Conservation (phyloP, 768 basidiomycete species). For the Pulveroboletus sp. region DNA sequence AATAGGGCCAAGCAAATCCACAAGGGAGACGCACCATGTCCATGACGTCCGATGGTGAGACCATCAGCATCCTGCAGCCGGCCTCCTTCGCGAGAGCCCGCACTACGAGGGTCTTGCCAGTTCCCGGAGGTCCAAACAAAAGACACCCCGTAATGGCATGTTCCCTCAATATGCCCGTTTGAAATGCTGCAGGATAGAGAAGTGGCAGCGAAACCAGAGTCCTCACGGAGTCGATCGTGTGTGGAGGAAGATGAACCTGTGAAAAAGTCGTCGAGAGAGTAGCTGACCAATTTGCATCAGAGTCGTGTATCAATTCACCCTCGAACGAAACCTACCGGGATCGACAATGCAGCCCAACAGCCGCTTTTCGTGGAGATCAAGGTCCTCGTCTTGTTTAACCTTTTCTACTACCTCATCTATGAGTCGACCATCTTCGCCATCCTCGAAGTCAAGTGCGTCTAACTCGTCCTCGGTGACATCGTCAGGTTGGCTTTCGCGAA, state of each 20-base stretch:
- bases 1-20: neutral
- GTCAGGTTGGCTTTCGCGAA: conserved; percentile 36
- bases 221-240: conserved; percentile 89
- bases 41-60: conserved; percentile 93
- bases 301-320: neutral
- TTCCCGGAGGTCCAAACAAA: conserved; percentile 89
- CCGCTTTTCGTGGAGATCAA: conserved; percentile 80
- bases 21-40: conserved; percentile 69
- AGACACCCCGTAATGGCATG: conserved; percentile 91
- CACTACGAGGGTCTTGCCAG: conserved; percentile 88
- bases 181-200: conserved; percentile 83
- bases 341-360: conserved; percentile 87
- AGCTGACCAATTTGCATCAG: conserved; percentile 35
- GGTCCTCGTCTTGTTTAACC: conserved; percentile 68
- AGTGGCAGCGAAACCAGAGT: conserved; percentile 89
- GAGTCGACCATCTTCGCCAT: conserved; percentile 18
- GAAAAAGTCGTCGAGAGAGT: conserved; percentile 80
- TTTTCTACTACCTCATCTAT: conserved; percentile 74
- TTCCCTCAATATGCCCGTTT: conserved; percentile 84
- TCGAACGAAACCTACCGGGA: conserved; percentile 41
- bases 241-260: conserved; percentile 84
- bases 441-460: conserved; percentile 34
- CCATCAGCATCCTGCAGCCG: conserved; percentile 87
- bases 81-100: conserved; percentile 92
- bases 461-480: conserved; percentile 31